Evolutionary conservation across 768 basidiomycete genomes (phyloP).

Genomic region (Pulveroboletus sp.): DNA sequence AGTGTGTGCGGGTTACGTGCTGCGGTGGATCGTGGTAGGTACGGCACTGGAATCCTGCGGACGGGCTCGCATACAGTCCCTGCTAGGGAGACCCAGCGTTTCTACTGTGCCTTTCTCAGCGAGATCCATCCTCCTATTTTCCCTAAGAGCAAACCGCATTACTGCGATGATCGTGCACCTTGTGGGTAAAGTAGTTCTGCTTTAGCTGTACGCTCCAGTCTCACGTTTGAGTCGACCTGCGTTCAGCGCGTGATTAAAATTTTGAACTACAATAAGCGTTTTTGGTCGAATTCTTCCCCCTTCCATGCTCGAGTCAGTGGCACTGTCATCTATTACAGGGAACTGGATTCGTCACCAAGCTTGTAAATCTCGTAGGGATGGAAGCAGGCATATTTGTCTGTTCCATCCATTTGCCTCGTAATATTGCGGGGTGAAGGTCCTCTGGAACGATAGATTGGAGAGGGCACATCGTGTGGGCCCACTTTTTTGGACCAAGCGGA

Average conservation of each 20-base stretch:
- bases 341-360: conserved; percentile 12
- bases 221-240: conserved; percentile 4
- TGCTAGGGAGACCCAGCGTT: no score
- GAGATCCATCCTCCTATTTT: no score
- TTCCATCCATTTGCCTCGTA: no score
- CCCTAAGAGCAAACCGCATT: no score
- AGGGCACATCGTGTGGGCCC: conserved; percentile 9
- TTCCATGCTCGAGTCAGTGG: conserved; percentile 59
- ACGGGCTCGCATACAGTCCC: no score
- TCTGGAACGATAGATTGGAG: conserved; percentile 4
- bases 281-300: conserved; percentile 64
- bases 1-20: no score
- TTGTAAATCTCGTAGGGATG: conserved; percentile 10
- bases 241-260: not conserved
- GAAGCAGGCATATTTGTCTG: not conserved
- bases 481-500: not conserved
- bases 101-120: no score
- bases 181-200: no score
- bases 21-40: no score
- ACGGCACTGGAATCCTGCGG: no score
- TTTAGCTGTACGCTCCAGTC: not conserved
- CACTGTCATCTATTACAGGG: conserved; percentile 57
- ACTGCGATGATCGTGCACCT: no score
- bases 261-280: conserved; percentile 27
- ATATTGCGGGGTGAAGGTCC: not conserved